Evolutionary conservation across 2,329 filamentous ascomycete species (phyloP), one percentile per base, ranked within the genome.

Genomic region (Trichophyton schoenleinii): DNA sequence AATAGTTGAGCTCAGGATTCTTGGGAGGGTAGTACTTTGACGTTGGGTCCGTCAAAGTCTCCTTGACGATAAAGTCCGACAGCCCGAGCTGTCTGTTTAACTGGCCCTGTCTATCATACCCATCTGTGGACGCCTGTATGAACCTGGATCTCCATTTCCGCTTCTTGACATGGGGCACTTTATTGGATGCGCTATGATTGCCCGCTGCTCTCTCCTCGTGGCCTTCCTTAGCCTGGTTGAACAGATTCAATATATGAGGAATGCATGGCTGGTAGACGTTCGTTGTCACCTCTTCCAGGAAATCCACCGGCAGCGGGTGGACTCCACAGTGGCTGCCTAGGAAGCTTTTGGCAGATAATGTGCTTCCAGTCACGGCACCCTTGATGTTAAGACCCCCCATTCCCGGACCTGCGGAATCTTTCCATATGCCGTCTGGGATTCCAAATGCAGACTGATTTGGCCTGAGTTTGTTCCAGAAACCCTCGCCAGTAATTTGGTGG

Each of bases 1-100:
- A 78, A 62, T 78, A 78, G 63, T 78, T 78, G 61, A 72, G 66
- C 59, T 71, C 68, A 62, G 69, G 58, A 31, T 68, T 59, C 62
- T 62, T 65, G 64, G 72, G 63, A 52, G 64, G 64, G 59, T 65
- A 77, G 64, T 72, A 65, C 57, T 70, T 72, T n/a, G 72, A 69
- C 1, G 57, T 60, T 4, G 63, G 60, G n/a, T 68, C 62, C 3
- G 63, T 63, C 6, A 75, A 65, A 18, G 66, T 66, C 41, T 73
- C 70, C 22, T 69, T 69, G 36, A 67, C 66, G 13, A 75, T 67
- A 0, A 66, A 62, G 36, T 70, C 60, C 5, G 68, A 53, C 60
- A 76, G 75, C 0, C 74, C 75, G 64, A 77, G 72, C 22, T 75
- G 68, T 4, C 60, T 46, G 60, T 71, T 72, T 28, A 71, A 63